These are phyloP conservation scores for Vitis hybrid DNA, from an alignment of 177 flowering plant genomes.

Conservation along the genomic window DNA sequence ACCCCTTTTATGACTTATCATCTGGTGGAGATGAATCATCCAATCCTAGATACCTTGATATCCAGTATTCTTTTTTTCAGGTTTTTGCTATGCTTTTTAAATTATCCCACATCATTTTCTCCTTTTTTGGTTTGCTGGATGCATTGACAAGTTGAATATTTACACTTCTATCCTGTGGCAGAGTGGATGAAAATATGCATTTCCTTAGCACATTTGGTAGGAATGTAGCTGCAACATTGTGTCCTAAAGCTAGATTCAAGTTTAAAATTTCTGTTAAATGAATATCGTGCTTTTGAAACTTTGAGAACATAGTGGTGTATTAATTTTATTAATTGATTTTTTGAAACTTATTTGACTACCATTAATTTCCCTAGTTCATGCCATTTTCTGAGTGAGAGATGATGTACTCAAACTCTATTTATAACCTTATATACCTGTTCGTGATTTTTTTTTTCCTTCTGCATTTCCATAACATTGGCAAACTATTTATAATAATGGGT, in stretches of 20 bases:
- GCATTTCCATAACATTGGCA: too few relatives aligned
- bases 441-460: too few relatives aligned
- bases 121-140: not conserved
- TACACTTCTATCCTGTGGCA: too few relatives aligned
- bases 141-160: not conserved
- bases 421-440: too few relatives aligned
- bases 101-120: not conserved
- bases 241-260: not conserved
- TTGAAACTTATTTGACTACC: too few relatives aligned
- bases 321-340: not conserved
- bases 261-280: not conserved
- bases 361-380: too few relatives aligned
- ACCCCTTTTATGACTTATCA: constrained; percentile 7
- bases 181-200: not conserved
- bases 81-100: not conserved
- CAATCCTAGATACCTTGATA: not conserved
- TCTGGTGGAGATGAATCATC: constrained; percentile 11
- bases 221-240: not conserved
- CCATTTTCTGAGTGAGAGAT: too few relatives aligned
- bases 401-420: too few relatives aligned
- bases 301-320: not conserved
- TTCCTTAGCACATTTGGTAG: not conserved
- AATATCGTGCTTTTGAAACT: not conserved
- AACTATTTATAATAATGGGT: too few relatives aligned
- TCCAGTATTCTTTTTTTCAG: not conserved